Evolutionary conservation across 139 green algal genomes (phyloP), one percentile per base, ranked within the genome.

Genomic region (Nannochloris sp.): DNA sequence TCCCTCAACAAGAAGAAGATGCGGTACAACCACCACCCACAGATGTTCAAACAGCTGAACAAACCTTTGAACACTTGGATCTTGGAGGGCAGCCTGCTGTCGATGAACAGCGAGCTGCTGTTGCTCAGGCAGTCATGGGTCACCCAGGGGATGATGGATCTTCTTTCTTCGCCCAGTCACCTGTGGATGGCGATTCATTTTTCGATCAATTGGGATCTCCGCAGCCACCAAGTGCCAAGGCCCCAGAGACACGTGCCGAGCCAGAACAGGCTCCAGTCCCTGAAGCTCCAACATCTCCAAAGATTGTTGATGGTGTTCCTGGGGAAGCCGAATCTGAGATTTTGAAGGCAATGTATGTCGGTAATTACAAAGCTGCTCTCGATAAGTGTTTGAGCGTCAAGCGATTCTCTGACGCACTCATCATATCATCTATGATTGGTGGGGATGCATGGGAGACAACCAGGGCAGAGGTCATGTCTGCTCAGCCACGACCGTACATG

Each of bases 371-470:
- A 16, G 78, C 60, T 14, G 94, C 94, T 0, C 87, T 98, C 34
- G 84, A 92, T 2, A 75, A 73, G 25, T 96, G 87, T 70, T 66
- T 97, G n/a, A 73, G 82, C 59, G 87, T 84, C 36, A n/a, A 61
- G 11, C 80, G 91, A 44, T 76, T 90, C 59, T 87, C 93, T 6
- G 94, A 99, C 55, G 94, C 94, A 14, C 80, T 99, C 54, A 60
- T 96, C n/a, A 83, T 94, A 25, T 90, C 87, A 3, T 85, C 82
- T 24, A 44, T 87, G 29, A 80, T 75, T 0, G 87, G 87, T 14
- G 58, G 72, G 0, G 78, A 88, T 16, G 61, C 81, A 19, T 88
- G 70, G 61, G 57, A 60, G 2, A 29, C 37, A 10, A 81, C 85
- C 0, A 76, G 84, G 62, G 57, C 69, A 40, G 61, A 61, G 34